Evolutionary conservation across 495 filamentous ascomycete genomes (phyloP).

Genomic region (Extremus antarcticus): DNA sequence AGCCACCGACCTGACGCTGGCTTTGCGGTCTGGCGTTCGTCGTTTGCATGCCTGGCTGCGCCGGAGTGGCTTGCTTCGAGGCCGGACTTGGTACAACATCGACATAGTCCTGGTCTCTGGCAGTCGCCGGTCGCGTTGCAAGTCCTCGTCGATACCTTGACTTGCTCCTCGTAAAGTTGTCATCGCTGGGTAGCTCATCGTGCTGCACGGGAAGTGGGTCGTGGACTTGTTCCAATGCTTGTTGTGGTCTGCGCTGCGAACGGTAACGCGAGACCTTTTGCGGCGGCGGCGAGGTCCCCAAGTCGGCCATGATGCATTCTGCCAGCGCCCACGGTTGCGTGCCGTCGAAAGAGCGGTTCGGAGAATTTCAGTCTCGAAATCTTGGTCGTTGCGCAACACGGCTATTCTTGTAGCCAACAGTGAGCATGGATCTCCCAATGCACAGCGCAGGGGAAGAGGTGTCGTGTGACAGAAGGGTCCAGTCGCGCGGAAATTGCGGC

Average conservation of each 20-base stretch:
- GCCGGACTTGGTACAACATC: not conserved
- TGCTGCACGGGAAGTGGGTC: slow-evolving; percentile 2
- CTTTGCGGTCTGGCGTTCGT: not conserved
- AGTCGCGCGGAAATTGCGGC: too few species aligned
- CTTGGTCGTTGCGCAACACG: not conserved
- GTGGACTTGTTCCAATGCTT: not conserved
- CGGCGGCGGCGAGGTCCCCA: not conserved
- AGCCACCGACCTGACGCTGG: not conserved
- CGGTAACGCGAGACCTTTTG: slow-evolving; percentile 28
- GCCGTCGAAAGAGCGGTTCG: too few species aligned
- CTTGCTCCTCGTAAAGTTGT: slow-evolving; percentile 23
- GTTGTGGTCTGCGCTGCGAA: slow-evolving; percentile 19
- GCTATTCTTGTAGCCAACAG: not conserved
- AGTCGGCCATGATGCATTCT: slow-evolving; percentile 12
- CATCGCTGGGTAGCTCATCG: slow-evolving; percentile 3
- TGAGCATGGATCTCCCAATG: not conserved
- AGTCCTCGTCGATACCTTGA: slow-evolving; percentile 29
- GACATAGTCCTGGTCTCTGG: slow-evolving; percentile 1
- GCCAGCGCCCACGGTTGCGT: not conserved
- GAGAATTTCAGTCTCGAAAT: not conserved
- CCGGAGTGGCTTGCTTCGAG: not conserved
- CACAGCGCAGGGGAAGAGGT: not conserved
- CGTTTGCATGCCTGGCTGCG: not conserved
- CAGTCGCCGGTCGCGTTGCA: slow-evolving; percentile 9
- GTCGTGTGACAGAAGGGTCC: too few species aligned